Evolutionary conservation across 2,329 filamentous ascomycete species (phyloP).

Genomic region (Curvularia verruculosa): DNA sequence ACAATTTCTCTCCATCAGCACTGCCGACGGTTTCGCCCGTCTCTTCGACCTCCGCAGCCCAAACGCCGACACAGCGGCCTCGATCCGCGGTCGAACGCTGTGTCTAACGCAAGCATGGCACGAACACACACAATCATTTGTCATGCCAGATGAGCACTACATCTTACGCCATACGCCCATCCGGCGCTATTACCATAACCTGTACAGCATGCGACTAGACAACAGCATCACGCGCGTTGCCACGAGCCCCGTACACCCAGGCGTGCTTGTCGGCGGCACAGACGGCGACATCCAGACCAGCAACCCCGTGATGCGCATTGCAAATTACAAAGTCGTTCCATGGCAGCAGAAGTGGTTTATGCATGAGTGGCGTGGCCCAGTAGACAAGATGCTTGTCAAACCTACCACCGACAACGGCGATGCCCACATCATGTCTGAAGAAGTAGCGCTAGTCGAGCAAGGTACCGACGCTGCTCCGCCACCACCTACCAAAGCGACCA

Average conservation of each 20-base stretch:
- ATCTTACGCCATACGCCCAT: slow-evolving; percentile 56
- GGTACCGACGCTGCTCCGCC: background rate
- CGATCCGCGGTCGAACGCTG: slow-evolving; percentile 58
- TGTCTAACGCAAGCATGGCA: slow-evolving; percentile 59
- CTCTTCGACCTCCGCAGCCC: slow-evolving; percentile 61
- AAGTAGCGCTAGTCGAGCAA: background rate
- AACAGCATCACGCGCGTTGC: slow-evolving; percentile 52
- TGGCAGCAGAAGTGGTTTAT: slow-evolving; percentile 64
- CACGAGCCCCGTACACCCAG: slow-evolving; percentile 61
- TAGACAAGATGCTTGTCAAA: slow-evolving; percentile 19
- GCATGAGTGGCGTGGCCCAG: slow-evolving; percentile 59
- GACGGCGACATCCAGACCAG: slow-evolving; percentile 59
- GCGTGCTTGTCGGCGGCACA: slow-evolving; percentile 58
- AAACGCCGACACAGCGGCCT: slow-evolving; percentile 51
- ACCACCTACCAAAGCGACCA: background rate
- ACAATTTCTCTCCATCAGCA: slow-evolving; percentile 58
- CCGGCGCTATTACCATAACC: slow-evolving; percentile 59
- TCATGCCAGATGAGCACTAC: slow-evolving; percentile 62
- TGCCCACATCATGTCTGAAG: slow-evolving; percentile 7
- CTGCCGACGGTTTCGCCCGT: slow-evolving; percentile 62
- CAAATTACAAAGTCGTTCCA: slow-evolving; percentile 57
- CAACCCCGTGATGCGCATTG: slow-evolving; percentile 59
- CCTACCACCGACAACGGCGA: slow-evolving; percentile 1
- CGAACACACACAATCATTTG: slow-evolving; percentile 60
- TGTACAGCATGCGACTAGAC: slow-evolving; percentile 47